Percentiles rank a stretch among this genome's conserved stretches.
Evolutionary conservation across 768 basidiomycete species (phyloP).

Genomic region (Phlebiopsis flavidoalba): DNA sequence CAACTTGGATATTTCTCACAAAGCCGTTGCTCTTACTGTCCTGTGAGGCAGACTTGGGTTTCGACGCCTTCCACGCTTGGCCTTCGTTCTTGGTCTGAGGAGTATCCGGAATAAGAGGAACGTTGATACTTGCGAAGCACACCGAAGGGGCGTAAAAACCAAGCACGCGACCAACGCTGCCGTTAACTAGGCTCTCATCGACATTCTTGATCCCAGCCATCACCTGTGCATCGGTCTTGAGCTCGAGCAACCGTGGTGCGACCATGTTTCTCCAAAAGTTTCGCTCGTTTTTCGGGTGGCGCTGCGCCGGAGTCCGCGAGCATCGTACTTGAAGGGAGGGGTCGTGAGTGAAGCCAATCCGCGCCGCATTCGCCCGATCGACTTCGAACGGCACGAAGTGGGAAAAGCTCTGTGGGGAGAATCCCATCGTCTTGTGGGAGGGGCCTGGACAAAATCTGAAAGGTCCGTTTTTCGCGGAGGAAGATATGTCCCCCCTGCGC

Average conservation of each 20-base stretch:
- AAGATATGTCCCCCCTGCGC: constrained; percentile 53
- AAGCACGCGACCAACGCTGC: constrained; percentile 56
- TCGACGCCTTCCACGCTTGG: neutral
- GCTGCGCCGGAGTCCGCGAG: constrained; percentile 48
- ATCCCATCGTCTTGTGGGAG: constrained; percentile 25
- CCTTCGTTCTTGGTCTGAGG: constrained; percentile 6
- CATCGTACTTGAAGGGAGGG: constrained; percentile 36
- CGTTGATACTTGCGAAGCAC: constrained; percentile 13
- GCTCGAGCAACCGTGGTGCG: constrained; percentile 46
- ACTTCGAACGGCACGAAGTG: constrained; percentile 68
- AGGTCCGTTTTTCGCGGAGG: constrained; percentile 38
- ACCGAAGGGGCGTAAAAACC: constrained; percentile 38
- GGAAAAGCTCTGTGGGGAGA: constrained; percentile 53
- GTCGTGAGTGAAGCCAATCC: constrained; percentile 46
- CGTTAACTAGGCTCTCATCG: constrained; percentile 60
- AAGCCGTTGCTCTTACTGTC: constrained; percentile 28
- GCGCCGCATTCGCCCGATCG: constrained; percentile 52
- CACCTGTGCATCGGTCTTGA: constrained; percentile 60
- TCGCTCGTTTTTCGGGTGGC: constrained; percentile 38
- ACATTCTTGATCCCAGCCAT: constrained; percentile 72
- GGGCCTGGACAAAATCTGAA: constrained; percentile 41
- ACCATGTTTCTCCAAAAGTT: constrained; percentile 59
- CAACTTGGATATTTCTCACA: constrained; percentile 30
- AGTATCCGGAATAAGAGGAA: neutral
- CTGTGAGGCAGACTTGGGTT: constrained; percentile 18